These are phyloP conservation scores for Picochlorum sp. DNA, from an alignment of 139 green algal genomes.

Conservation along the genomic window DNA sequence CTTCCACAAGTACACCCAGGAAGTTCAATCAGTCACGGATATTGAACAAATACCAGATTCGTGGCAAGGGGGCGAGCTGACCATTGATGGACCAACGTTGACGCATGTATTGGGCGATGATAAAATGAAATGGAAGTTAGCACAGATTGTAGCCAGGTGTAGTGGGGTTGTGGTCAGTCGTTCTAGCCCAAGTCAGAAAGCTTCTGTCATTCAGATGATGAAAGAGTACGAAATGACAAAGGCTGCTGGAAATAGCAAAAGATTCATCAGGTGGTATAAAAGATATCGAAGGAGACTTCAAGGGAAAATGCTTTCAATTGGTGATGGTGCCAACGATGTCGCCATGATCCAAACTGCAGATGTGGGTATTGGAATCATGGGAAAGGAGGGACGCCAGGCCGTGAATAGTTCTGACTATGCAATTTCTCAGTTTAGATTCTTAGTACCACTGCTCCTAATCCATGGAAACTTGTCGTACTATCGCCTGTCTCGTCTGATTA, in stretches of 20 bases:
- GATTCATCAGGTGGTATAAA: slow-evolving; percentile 21
- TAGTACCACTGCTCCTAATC: slow-evolving; percentile 86
- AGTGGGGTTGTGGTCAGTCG: slow-evolving; percentile 53
- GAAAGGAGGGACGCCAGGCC: slow-evolving; percentile 86
- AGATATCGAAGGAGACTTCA: slow-evolving; percentile 19
- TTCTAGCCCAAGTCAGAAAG: slow-evolving; percentile 63
- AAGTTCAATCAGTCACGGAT: not conserved
- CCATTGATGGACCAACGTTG: slow-evolving; percentile 80
- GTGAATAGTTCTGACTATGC: slow-evolving; percentile 88
- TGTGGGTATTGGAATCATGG: slow-evolving; percentile 92
- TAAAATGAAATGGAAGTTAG: slow-evolving; percentile 30
- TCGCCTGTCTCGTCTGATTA: slow-evolving; percentile 72
- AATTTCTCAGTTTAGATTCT: slow-evolving; percentile 81
- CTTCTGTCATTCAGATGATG: slow-evolving; percentile 62
- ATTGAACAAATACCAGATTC: slow-evolving; percentile 12
- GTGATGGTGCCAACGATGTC: slow-evolving; percentile 97
- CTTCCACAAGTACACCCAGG: not conserved
- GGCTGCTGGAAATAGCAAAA: slow-evolving; percentile 19
- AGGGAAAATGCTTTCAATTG: slow-evolving; percentile 86
- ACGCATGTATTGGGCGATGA: slow-evolving; percentile 47
- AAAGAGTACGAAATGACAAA: slow-evolving; percentile 40
- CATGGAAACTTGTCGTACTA: slow-evolving; percentile 85
- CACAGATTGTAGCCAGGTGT: slow-evolving; percentile 45
- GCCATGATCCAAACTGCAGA: slow-evolving; percentile 91
- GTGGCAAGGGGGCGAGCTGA: slow-evolving; percentile 41